Conservation (phyloP, 2,329 filamentous ascomycete genomes). For the Aciculosporium take region DNA sequence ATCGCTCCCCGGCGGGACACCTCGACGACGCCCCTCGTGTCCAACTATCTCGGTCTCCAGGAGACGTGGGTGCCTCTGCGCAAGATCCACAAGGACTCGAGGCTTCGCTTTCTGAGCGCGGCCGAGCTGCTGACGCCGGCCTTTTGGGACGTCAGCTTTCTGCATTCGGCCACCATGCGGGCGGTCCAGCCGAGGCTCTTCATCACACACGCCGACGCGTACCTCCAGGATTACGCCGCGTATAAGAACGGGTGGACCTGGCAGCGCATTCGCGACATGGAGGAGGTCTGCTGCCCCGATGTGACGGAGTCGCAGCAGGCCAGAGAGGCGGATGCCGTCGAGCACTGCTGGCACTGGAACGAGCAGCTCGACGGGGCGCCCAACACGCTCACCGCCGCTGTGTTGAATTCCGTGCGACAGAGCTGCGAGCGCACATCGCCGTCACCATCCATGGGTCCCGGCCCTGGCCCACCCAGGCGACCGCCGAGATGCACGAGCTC, state of each 20-base stretch:
- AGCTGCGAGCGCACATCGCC: constrained; percentile 26
- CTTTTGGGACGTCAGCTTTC: constrained; percentile 56
- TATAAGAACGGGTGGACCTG: constrained; percentile 52
- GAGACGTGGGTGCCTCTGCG: constrained; percentile 62
- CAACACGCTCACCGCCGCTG: constrained; percentile 29
- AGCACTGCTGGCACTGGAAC: constrained; percentile 55
- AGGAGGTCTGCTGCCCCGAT: constrained; percentile 39
- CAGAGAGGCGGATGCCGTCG: constrained; percentile 46
- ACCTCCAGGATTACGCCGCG: constrained; percentile 47
- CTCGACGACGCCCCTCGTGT: constrained; percentile 15
- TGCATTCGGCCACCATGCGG: constrained; percentile 61
- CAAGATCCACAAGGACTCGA: constrained; percentile 60
- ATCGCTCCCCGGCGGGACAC: constrained; percentile 17
- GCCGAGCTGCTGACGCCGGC: constrained; percentile 61
- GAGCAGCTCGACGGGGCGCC: constrained; percentile 46
- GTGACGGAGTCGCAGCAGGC: constrained; percentile 30
- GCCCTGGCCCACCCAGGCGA: constrained; percentile 18
- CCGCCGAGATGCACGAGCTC: constrained; percentile 18
- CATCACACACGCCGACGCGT: constrained; percentile 61
- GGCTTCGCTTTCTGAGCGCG: constrained; percentile 54
- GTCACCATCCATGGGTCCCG: constrained; percentile 23
- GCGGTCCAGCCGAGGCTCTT: constrained; percentile 54
- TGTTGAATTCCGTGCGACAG: constrained; percentile 27
- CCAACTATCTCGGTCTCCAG: constrained; percentile 44
- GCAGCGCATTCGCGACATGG: constrained; percentile 51